Base-by-base conservation (phyloP, 2,329 filamentous ascomycete species). In the Gaeumannomyces sp. region DNA sequence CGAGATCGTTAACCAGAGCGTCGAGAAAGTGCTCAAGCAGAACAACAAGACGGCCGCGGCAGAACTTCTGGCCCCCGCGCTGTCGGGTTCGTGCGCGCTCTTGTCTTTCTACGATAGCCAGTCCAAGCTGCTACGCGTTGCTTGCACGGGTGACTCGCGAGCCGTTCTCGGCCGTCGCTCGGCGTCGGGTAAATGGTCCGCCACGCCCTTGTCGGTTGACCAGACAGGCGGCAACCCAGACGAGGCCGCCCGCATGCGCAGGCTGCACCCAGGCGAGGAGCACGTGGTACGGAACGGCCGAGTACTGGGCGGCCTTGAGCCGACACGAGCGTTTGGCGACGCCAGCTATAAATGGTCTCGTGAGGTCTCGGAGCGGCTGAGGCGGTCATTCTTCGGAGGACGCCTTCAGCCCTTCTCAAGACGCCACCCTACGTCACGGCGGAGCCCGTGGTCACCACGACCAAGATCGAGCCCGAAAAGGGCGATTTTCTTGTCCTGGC, bases 391-490 rank as follows among this genome's bases (percentile, higher is more conserved):
- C 81, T 98, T 98, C 72, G 93, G 28, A 87, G 93, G 62, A 89
- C 86, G 19, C 89, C 91, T 2, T 91, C 89, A 13, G 84, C 87
- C 22, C 80, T 93, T 38, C 81, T 98, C 66, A 92, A 92, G 76
- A 97, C 93, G 0, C 95, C 95, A 11, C 95, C 95, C 0, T 99
- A 99, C 72, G 95, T 99, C 57, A 99, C 95, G 4, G 95, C 95
- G 1, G 96, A 99, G 77, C 95, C 95, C 3, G 84, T 98, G 28
- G 86, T 99, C 64, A 98, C 94, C 0, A 97, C 93, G 1, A 98
- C 94, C 60, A 90, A 95, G 75, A 89, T 99, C 63, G 84, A 94
- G 70, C 95, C 95, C 1, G 86, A 92, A 64, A 91, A 91, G 68
- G 93, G 94, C 60, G 95, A 99, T 74, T 99, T 99, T 72, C 83